phyloP scores from a whole-genome alignment of 371 early-diverging fungal species.

The Quaeritorhiza haematococci region DNA sequence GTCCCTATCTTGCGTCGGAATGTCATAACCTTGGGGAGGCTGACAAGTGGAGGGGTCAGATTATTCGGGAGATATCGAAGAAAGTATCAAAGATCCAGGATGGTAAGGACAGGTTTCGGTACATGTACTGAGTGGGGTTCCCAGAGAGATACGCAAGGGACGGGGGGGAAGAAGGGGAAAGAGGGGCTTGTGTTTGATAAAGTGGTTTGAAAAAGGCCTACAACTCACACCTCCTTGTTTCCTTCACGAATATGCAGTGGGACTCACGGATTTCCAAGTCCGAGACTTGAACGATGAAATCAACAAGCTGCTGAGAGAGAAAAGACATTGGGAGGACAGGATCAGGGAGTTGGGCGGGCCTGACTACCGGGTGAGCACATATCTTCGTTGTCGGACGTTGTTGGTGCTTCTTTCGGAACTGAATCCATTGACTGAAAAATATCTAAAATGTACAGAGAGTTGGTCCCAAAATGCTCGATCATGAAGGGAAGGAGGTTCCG shows the following conservation, averaged over 20 bases:
- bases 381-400: background rate
- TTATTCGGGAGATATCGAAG: slow-evolving; percentile 80
- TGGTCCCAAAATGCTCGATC: slow-evolving; percentile 72
- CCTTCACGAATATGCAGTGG: slow-evolving; percentile 40
- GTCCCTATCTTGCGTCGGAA: slow-evolving; percentile 71
- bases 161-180: too few relatives aligned
- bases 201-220: too few relatives aligned
- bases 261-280: slow-evolving; percentile 83
- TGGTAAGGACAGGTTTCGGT: slow-evolving; percentile 45
- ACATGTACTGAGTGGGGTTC: too few relatives aligned
- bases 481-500: slow-evolving; percentile 85
- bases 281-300: slow-evolving; percentile 94
- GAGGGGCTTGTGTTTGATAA: too few relatives aligned
- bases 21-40: slow-evolving; percentile 69
- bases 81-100: slow-evolving; percentile 90
- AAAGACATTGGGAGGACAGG: slow-evolving; percentile 86
- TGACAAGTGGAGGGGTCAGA: slow-evolving; percentile 85
- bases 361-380: slow-evolving; percentile 71
- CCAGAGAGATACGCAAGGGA: too few relatives aligned
- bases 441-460: slow-evolving; percentile 51
- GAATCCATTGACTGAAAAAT: background rate
- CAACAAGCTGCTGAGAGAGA: slow-evolving; percentile 87
- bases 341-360: slow-evolving; percentile 93
- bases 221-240: slow-evolving; percentile 1
- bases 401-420: slow-evolving; percentile 4